phyloP scores from a whole-genome alignment of 495 filamentous ascomycete genomes.

The Daldinia caldariorum region DNA sequence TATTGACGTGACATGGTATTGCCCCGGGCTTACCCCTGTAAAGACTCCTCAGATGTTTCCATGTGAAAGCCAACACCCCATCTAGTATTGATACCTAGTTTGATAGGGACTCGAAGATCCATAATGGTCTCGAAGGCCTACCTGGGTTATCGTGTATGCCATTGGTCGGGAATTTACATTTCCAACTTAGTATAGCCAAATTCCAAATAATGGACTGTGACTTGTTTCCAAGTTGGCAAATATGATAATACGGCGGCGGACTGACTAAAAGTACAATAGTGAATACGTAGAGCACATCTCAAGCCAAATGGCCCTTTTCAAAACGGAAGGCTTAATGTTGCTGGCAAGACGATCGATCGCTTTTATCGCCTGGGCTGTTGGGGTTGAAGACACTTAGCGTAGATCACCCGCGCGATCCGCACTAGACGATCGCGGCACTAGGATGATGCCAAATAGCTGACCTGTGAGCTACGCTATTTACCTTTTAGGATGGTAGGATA shows the following conservation, averaged over 20 bases:
- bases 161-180: neutral
- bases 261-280: neutral
- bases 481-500: constrained; percentile 2
- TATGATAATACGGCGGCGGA: neutral
- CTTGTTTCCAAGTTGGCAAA: neutral
- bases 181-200: neutral
- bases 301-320: neutral
- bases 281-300: neutral
- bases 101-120: neutral
- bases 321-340: neutral
- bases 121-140: neutral
- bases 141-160: neutral
- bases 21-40: constrained; percentile 11
- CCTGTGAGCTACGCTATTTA: constrained; percentile 5
- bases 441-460: neutral
- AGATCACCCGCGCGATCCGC: constrained; percentile 24
- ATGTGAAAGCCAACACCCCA: constrained; percentile 24
- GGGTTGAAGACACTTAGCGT: constrained; percentile 19
- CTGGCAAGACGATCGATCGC: neutral
- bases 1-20: constrained; percentile 14
- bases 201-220: neutral
- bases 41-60: constrained; percentile 13
- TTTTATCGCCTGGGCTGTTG: constrained; percentile 7
- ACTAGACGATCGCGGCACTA: constrained; percentile 14
- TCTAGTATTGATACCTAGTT: neutral